Evolutionary conservation across 352 stramenopile genomes (phyloP).

Genomic region (Blastocystis sp.): DNA sequence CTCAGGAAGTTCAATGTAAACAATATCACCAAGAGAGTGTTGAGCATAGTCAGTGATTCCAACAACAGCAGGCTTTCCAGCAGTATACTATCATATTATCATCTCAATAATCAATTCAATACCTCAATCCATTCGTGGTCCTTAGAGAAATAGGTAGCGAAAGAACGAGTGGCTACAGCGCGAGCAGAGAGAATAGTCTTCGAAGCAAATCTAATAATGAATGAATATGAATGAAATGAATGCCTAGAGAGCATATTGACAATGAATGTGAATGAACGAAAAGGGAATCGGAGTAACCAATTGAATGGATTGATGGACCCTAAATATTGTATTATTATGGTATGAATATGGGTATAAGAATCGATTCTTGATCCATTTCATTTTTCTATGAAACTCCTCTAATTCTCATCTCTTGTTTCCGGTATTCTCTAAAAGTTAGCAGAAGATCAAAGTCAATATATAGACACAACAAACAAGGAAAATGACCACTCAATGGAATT

Average conservation of each 20-base stretch:
- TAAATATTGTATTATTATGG: not conserved
- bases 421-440: not conserved
- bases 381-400: not conserved
- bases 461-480: too few species aligned
- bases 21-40: constrained; percentile 87
- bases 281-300: not conserved
- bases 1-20: constrained; percentile 89
- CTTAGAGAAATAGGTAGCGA: constrained; percentile 63
- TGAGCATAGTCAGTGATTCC: constrained; percentile 95
- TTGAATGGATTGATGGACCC: not conserved
- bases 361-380: not conserved
- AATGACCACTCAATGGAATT: too few species aligned
- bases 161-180: constrained; percentile 43
- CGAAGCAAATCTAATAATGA: constrained; percentile 45
- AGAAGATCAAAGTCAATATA: not conserved
- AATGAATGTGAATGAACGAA: not conserved
- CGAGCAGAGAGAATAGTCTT: constrained; percentile 51
- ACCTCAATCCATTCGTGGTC: constrained; percentile 63
- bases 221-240: not conserved
- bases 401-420: not conserved
- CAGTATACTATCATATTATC: constrained; percentile 37
- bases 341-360: not conserved
- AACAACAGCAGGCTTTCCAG: constrained; percentile 67
- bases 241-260: constrained; percentile 62
- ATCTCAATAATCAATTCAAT: not conserved